phyloP scores from a whole-genome alignment of 495 filamentous ascomycete genomes.

The Penicillium cinerascens region DNA sequence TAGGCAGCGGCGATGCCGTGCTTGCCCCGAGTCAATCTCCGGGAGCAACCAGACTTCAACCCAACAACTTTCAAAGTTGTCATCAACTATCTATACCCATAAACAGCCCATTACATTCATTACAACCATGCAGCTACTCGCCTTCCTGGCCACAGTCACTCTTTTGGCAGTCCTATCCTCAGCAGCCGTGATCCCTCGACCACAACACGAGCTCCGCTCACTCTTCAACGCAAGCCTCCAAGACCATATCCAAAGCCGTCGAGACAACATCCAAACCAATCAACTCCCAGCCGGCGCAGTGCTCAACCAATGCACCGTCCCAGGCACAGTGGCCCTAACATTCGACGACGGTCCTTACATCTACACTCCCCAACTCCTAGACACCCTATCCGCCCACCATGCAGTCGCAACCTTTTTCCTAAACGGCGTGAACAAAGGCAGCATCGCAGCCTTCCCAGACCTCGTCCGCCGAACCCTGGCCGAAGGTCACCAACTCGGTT shows the following conservation, averaged over 20 bases:
- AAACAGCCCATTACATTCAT: not conserved
- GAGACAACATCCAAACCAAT: not conserved
- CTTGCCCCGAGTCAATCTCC: not conserved
- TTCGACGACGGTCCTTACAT: slow-evolving; percentile 72
- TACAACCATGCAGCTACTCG: slow-evolving; percentile 9
- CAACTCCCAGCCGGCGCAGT: slow-evolving; percentile 49
- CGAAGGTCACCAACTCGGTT: slow-evolving; percentile 70
- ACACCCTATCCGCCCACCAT: slow-evolving; percentile 55
- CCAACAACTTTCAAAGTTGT: not conserved
- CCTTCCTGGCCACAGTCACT: slow-evolving; percentile 1
- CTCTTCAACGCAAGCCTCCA: not conserved
- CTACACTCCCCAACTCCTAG: slow-evolving; percentile 61
- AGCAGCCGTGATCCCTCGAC: not conserved
- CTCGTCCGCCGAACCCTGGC: slow-evolving; percentile 58
- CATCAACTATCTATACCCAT: too few species aligned
- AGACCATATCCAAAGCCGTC: not conserved
- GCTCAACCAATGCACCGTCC: slow-evolving; percentile 57
- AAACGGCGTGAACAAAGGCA: slow-evolving; percentile 64
- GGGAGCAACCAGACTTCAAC: not conserved
- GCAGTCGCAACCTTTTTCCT: slow-evolving; percentile 73
- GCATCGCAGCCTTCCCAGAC: slow-evolving; percentile 43
- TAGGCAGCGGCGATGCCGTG: not conserved
- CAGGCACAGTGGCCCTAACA: slow-evolving; percentile 64
- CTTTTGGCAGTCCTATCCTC: slow-evolving; percentile 9
- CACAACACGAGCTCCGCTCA: not conserved